phyloP scores from a whole-genome alignment of 345 rosid genomes.

The Hibiscus trionum region DNA sequence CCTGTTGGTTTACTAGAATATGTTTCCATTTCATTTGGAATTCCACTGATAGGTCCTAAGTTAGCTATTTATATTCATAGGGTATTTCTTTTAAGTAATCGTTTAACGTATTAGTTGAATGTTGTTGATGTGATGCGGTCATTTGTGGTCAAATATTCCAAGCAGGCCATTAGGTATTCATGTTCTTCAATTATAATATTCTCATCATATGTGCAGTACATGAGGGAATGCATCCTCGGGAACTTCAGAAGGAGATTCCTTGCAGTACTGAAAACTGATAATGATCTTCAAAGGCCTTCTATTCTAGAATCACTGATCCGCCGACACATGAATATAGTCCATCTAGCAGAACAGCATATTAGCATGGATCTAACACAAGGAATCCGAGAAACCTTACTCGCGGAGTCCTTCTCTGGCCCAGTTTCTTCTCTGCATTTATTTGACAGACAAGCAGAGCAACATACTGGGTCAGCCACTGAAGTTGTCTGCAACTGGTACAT shows the following conservation, averaged over 20 bases:
- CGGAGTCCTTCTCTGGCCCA: conserved; percentile 88
- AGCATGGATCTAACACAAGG: conserved; percentile 99
- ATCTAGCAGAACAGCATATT: conserved; percentile 95
- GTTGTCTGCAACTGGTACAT: conserved; percentile 97
- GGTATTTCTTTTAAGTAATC: background rate
- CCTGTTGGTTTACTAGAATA: background rate
- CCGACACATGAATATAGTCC: conserved; percentile 86
- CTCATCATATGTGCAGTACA: conserved; percentile 57
- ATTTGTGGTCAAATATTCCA: background rate
- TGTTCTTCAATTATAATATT: conserved; percentile 5
- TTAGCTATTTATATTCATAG: no score
- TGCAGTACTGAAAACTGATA: conserved; percentile 73
- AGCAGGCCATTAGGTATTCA: background rate
- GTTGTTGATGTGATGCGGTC: background rate
- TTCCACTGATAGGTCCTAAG: no score
- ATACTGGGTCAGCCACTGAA: conserved; percentile 79
- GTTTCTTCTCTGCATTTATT: conserved; percentile 70
- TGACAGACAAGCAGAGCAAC: conserved; percentile 68
- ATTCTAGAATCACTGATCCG: conserved; percentile 70
- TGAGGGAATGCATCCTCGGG: conserved; percentile 96
- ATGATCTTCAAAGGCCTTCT: conserved; percentile 96
- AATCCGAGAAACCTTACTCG: conserved; percentile 73
- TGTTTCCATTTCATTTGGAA: background rate
- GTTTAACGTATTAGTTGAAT: background rate
- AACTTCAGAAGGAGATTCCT: conserved; percentile 94